Conservation (phyloP, 2,329 filamentous ascomycete species). For the Microdochium trichocladiopsis region DNA sequence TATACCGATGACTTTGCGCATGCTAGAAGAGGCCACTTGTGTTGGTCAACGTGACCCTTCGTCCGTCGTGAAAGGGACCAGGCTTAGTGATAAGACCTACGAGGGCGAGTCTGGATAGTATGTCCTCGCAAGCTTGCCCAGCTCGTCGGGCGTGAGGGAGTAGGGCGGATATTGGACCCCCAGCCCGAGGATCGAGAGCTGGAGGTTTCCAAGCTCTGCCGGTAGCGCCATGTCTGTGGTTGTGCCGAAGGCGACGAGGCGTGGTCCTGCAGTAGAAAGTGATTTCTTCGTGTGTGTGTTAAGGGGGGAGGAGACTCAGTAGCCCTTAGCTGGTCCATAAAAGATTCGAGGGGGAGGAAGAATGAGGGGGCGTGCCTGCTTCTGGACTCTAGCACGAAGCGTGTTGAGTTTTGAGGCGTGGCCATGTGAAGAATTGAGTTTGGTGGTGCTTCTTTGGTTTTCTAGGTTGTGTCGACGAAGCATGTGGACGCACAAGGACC, state of each 20-base stretch:
- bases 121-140: conserved; percentile 44
- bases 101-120: conserved; percentile 54
- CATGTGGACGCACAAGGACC: too few species aligned
- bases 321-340: too few species aligned
- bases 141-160: conserved; percentile 37
- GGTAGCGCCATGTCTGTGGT: conserved; percentile 29
- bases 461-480: too few species aligned
- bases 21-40: conserved; percentile 36
- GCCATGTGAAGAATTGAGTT: conserved; percentile 2
- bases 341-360: too few species aligned
- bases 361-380: too few species aligned
- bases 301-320: too few species aligned
- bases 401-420: background rate
- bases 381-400: too few species aligned
- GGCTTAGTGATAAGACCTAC: conserved; percentile 39
- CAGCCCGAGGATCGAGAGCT: conserved; percentile 54
- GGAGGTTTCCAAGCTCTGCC: conserved; percentile 39
- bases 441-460: conserved; percentile 1
- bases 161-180: conserved; percentile 54
- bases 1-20: conserved; percentile 56
- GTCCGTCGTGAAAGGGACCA: too few species aligned
- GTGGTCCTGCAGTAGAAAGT: background rate
- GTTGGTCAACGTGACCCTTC: too few species aligned
- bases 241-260: background rate
- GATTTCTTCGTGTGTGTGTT: too few species aligned